phyloP scores from a whole-genome alignment of 371 early-diverging fungal species.

The Syncephalastrum monosporum region DNA sequence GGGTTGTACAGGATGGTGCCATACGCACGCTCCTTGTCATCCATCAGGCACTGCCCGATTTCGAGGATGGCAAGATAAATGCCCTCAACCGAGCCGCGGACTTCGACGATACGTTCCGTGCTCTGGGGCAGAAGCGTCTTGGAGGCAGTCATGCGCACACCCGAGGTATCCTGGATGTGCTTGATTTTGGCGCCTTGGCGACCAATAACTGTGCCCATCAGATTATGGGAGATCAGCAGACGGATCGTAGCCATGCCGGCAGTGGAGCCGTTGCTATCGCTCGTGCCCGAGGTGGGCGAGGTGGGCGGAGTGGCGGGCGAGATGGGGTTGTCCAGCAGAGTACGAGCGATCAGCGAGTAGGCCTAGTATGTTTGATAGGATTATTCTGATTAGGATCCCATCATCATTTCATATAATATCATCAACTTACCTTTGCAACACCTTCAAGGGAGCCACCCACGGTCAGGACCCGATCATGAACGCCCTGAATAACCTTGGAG shows the following conservation, averaged over 20 bases:
- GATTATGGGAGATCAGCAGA: conserved; percentile 77
- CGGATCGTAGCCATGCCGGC: conserved; percentile 48
- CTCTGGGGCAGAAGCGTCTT: conserved; percentile 84
- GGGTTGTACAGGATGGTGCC: conserved; percentile 50
- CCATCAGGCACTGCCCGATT: conserved; percentile 45
- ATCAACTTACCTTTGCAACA: conserved; percentile 61
- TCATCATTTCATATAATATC: background rate
- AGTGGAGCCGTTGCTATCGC: conserved; percentile 2
- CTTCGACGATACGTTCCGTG: conserved; percentile 84
- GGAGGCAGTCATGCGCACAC: conserved; percentile 79
- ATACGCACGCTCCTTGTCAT: conserved; percentile 48
- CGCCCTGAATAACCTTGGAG: conserved; percentile 82
- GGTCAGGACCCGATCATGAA: conserved; percentile 84
- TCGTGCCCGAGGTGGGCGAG: conserved; percentile 18
- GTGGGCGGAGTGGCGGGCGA: conserved; percentile 27
- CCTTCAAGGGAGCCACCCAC: conserved; percentile 75
- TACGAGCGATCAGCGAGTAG: conserved; percentile 68
- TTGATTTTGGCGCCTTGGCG: conserved; percentile 85
- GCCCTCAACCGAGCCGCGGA: conserved; percentile 71
- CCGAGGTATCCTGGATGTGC: conserved; percentile 81
- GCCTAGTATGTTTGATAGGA: conserved; percentile 14
- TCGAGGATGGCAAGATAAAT: conserved; percentile 77
- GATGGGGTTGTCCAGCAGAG: conserved; percentile 71
- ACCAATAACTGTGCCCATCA: conserved; percentile 89
- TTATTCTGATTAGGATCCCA: background rate